Evolutionary conservation across 2,329 filamentous ascomycete genomes (phyloP).

Genomic region (Bipolaris gigantea): DNA sequence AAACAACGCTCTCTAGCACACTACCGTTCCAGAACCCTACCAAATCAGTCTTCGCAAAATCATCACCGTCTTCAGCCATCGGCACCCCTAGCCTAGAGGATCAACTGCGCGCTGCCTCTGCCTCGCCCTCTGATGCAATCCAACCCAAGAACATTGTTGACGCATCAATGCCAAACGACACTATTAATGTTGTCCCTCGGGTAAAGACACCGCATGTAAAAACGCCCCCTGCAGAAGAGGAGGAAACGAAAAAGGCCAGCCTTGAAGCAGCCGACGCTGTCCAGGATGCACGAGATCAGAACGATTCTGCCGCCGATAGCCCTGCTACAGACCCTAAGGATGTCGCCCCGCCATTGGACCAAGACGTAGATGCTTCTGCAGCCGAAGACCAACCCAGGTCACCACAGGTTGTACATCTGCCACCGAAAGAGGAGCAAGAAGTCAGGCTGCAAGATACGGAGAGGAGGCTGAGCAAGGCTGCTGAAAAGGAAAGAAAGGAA

Average conservation of each 20-base stretch:
- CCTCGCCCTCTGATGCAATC: conserved; percentile 36
- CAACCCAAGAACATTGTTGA: conserved; percentile 29
- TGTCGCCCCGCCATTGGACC: conserved; percentile 34
- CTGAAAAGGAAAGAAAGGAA: conserved; percentile 45
- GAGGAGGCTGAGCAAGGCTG: conserved; percentile 42
- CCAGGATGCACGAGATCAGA: conserved; percentile 12
- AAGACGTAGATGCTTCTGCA: conserved; percentile 27
- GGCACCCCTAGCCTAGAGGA: conserved; percentile 35
- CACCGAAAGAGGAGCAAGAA: conserved; percentile 55
- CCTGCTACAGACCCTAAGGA: conserved; percentile 28
- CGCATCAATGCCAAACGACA: conserved; percentile 18
- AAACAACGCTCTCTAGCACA: conserved; percentile 30
- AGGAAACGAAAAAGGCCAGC: conserved; percentile 15
- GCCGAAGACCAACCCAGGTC: conserved; percentile 21
- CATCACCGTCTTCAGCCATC: conserved; percentile 27
- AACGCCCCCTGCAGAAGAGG: conserved; percentile 18
- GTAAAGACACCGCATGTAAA: conserved; percentile 13
- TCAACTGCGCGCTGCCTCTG: conserved; percentile 40
- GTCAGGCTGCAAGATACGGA: conserved; percentile 49
- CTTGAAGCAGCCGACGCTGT: conserved; percentile 12
- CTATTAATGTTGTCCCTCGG: conserved; percentile 11
- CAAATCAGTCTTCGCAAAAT: conserved; percentile 24
- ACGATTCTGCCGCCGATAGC: conserved; percentile 16
- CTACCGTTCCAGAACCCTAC: conserved; percentile 27
- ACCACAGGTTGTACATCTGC: conserved; percentile 51